Evolutionary conservation across 2,329 filamentous ascomycete species (phyloP), one percentile per base, ranked within the genome.

Genomic region (Metarhizium brunneum): DNA sequence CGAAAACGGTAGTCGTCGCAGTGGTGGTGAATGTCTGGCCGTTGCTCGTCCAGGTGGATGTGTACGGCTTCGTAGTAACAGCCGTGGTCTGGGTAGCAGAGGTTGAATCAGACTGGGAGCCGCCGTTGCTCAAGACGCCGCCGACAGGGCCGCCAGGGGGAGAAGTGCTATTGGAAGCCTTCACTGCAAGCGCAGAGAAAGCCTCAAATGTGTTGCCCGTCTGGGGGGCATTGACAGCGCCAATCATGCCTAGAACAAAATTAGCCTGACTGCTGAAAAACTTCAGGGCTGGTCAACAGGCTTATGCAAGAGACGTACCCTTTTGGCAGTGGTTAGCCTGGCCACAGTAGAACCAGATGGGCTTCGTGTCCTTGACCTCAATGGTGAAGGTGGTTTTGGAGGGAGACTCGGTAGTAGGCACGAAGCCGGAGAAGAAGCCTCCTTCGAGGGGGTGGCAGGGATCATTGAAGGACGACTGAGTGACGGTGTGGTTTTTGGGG

Each of bases 341-440:
- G 5, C 56, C 56, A 67, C 82, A 85, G 73, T 83, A 85, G 63
- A 79, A 76, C 81, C 83, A 85, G 57, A 84, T 76, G 2, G 82
- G 81, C 52, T 76, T 79, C 2, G 71, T 74, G 62, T 79, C 71
- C 25, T 49, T 29, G 11, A 61, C 57, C 2, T 51, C 54, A 36
- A 60, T 47, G 16, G 59, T 59, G 54, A 64, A 65, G 14, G 60
- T 60, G 29, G 62, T 55, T 8, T 55, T 40, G 38, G 56, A 54
- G 30, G 60, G 58, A 32, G 62, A 60, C 16, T 57, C 64, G 13
- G 61, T 57, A 7, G 55, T 59, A 11, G 35, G 42, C 68, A 80
- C 82, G 43, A 78, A 78, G n/a, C 42, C 42, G n/a, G 42, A 45
- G 42, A 45, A 45, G 42, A 45, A 45, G n/a, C 62, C 63, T 16